These are phyloP conservation scores for Effrenium voratum DNA, from an alignment of 73 alveolate genomes.

Conservation along the genomic window DNA sequence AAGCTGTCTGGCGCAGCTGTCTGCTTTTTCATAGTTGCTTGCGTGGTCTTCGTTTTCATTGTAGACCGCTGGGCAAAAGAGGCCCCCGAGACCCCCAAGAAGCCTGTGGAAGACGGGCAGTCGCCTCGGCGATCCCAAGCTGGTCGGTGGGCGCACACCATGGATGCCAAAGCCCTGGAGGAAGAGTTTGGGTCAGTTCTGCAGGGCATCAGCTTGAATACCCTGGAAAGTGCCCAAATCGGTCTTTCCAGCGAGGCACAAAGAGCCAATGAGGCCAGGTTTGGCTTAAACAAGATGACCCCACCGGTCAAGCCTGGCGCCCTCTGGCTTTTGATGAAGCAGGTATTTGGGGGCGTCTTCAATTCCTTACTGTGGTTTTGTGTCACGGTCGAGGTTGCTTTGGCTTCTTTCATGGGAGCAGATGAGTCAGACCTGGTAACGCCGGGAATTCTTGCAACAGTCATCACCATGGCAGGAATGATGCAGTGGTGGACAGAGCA, in stretches of 20 bases:
- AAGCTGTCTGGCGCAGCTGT: conserved; percentile 6
- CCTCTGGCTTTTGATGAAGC: conserved; percentile 70
- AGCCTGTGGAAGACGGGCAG: background rate
- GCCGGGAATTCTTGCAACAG: conserved; percentile 62
- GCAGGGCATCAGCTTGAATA: conserved; percentile 8
- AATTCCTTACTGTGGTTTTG: conserved; percentile 85
- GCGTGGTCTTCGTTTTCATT: conserved; percentile 16
- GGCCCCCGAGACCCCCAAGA: background rate
- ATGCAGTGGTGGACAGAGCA: conserved; percentile 91
- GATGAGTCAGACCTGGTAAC: conserved; percentile 77
- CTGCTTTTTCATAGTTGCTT: conserved; percentile 23
- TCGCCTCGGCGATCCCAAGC: background rate
- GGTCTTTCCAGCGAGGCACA: background rate
- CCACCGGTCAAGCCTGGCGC: conserved; percentile 66
- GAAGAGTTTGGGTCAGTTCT: background rate
- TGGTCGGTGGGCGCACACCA: conserved; percentile 37
- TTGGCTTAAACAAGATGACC: conserved; percentile 75
- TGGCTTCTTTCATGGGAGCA: conserved; percentile 75
- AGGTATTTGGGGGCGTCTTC: conserved; percentile 86
- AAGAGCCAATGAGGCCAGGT: background rate
- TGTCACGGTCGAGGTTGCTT: conserved; percentile 45
- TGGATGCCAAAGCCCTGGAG: conserved; percentile 2
- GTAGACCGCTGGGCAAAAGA: conserved; percentile 28
- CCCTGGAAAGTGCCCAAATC: conserved; percentile 25
- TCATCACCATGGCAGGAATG: conserved; percentile 62